These are phyloP conservation scores for Nothophaeocryptopus gaeumannii DNA, from an alignment of 2,329 filamentous ascomycete genomes.

Conservation along the genomic window DNA sequence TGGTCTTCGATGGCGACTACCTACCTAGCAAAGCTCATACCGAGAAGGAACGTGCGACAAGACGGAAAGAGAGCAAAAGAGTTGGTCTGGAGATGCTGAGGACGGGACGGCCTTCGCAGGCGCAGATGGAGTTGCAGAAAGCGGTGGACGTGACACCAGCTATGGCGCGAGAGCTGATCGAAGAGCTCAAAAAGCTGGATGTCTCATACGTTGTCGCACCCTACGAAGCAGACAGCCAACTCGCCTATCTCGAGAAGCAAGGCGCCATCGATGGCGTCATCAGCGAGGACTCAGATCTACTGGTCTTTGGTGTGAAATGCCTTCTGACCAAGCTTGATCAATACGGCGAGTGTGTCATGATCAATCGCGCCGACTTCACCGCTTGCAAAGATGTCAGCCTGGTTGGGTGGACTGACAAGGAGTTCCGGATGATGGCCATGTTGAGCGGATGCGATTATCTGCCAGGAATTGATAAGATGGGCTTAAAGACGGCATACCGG, in stretches of 20 bases:
- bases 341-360: slow-evolving; percentile 88
- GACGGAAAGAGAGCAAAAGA: slow-evolving; percentile 72
- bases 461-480: slow-evolving; percentile 77
- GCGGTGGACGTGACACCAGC: slow-evolving; percentile 92
- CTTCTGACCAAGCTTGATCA: slow-evolving; percentile 92
- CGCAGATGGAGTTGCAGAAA: slow-evolving; percentile 85
- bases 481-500: slow-evolving; percentile 88
- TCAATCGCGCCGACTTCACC: slow-evolving; percentile 84
- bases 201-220: slow-evolving; percentile 91
- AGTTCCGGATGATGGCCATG: slow-evolving; percentile 95
- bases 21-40: slow-evolving; percentile 90
- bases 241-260: slow-evolving; percentile 86
- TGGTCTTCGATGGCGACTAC: slow-evolving; percentile 95
- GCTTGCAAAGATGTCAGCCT: slow-evolving; percentile 84
- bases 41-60: slow-evolving; percentile 71
- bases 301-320: slow-evolving; percentile 90
- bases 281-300: slow-evolving; percentile 91
- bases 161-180: slow-evolving; percentile 89
- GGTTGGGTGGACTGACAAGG: slow-evolving; percentile 84
- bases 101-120: slow-evolving; percentile 76
- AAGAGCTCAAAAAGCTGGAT: slow-evolving; percentile 76
- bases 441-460: slow-evolving; percentile 95
- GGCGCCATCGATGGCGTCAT: slow-evolving; percentile 84
- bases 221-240: slow-evolving; percentile 95
- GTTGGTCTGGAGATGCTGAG: slow-evolving; percentile 74